A percentile compares a stretch with the other conserved stretches of the same genome.
Conservation (phyloP, 441 rosid species). For the Mallotus repandus region DNA sequence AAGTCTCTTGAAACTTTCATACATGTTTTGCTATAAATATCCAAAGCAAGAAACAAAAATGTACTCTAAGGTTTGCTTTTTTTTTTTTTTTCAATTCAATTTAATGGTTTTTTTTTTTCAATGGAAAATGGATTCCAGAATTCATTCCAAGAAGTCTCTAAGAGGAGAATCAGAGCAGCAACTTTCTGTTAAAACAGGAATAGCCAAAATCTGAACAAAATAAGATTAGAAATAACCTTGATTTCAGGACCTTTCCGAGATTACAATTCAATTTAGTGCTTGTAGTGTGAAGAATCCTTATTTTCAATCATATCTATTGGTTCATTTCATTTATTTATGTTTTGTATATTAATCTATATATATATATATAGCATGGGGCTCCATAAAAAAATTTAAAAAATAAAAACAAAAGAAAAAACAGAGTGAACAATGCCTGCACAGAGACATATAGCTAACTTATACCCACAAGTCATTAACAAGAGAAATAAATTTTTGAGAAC, state of each 20-base stretch:
- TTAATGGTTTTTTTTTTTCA: background rate
- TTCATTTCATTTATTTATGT: background rate
- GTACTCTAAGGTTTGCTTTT: background rate
- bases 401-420: background rate
- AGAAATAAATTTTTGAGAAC: conserved; percentile 19
- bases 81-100: background rate
- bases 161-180: no score
- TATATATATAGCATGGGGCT: conserved; percentile 26
- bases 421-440: conserved; percentile 17
- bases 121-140: no score
- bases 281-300: background rate
- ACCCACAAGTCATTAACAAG: conserved; percentile 28
- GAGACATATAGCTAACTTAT: conserved; percentile 20
- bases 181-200: no score
- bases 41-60: conserved; percentile 8
- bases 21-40: background rate
- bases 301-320: background rate
- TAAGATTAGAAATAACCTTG: no score
- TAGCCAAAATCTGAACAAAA: no score
- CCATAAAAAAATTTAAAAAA: conserved; percentile 17
- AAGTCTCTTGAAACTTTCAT: background rate
- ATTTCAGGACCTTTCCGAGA: no score
- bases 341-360: no score
- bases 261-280: background rate
- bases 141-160: no score